Percentiles rank a stretch among this genome's conserved stretches.
Evolutionary conservation across 352 stramenopile species (phyloP).

Genomic region (Phytophthora brassicae): DNA sequence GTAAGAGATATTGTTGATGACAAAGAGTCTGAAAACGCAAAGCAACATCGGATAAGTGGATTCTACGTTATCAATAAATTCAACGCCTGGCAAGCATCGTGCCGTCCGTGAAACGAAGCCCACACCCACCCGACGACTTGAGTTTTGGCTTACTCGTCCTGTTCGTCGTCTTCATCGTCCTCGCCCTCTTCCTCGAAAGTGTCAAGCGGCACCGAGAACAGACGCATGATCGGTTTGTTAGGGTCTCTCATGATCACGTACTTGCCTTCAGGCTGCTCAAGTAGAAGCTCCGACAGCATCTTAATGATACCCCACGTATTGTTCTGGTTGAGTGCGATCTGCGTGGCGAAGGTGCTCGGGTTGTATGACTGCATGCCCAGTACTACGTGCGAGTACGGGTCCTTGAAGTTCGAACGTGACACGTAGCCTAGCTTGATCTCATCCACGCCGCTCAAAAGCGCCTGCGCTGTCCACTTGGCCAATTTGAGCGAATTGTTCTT

Average conservation of each 20-base stretch:
- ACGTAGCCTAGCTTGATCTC: conserved; percentile 99
- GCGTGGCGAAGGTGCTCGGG: conserved; percentile 94
- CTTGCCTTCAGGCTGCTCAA: conserved; percentile 96
- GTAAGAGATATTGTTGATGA: too few relatives aligned
- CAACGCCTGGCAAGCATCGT: conserved; percentile 7
- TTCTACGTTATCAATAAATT: conserved; percentile 38
- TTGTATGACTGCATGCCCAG: conserved; percentile 97
- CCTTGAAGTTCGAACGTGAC: conserved; percentile 91
- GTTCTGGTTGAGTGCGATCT: conserved; percentile 97
- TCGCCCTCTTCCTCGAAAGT: conserved; percentile 95
- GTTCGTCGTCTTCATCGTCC: conserved; percentile 67
- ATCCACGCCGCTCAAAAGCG: conserved; percentile 94
- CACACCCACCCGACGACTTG: neutral
- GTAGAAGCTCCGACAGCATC: conserved; percentile 94
- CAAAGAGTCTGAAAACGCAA: neutral
- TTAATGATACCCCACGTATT: conserved; percentile 98
- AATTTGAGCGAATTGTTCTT: conserved; percentile 99
- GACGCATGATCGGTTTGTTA: conserved; percentile 95
- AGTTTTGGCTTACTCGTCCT: conserved; percentile 30
- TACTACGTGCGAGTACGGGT: conserved; percentile 95
- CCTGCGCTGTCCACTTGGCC: conserved; percentile 97
- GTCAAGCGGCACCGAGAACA: conserved; percentile 95
- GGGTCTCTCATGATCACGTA: conserved; percentile 99
- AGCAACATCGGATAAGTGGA: conserved; percentile 23
- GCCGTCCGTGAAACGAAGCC: conserved; percentile 6